phyloP scores from a whole-genome alignment of 2,329 filamentous ascomycete genomes.

The Nannizzia gypsea region DNA sequence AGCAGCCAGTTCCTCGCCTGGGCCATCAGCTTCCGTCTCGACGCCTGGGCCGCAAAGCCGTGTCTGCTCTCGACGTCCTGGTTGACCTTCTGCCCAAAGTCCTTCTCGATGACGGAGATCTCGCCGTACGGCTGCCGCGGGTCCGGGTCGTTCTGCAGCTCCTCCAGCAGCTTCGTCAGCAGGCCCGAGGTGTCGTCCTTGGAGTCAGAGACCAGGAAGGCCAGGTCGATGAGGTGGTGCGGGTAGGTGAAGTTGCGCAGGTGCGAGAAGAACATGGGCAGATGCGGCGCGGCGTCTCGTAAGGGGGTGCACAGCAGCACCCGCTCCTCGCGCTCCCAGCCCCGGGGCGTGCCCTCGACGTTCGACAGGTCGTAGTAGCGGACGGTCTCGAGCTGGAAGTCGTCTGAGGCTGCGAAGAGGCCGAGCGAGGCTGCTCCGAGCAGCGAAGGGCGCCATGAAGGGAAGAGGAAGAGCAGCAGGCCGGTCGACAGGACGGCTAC shows the following conservation, averaged over 20 bases:
- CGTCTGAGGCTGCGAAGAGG: slow-evolving; percentile 53
- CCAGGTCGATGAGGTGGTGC: slow-evolving; percentile 88
- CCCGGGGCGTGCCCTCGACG: slow-evolving; percentile 78
- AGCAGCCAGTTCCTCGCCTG: slow-evolving; percentile 95
- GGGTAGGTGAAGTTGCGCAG: slow-evolving; percentile 94
- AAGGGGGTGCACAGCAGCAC: slow-evolving; percentile 91
- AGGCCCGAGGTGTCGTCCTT: slow-evolving; percentile 78
- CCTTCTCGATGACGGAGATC: slow-evolving; percentile 95
- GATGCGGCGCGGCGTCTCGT: slow-evolving; percentile 79
- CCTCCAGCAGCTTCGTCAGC: slow-evolving; percentile 61
- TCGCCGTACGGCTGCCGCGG: slow-evolving; percentile 79
- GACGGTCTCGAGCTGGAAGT: slow-evolving; percentile 80
- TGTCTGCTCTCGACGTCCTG: slow-evolving; percentile 97
- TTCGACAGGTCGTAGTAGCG: slow-evolving; percentile 93
- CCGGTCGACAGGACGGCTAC: slow-evolving; percentile 46
- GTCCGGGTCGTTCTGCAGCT: slow-evolving; percentile 68
- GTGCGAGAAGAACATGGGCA: slow-evolving; percentile 98
- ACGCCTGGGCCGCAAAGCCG: slow-evolving; percentile 91
- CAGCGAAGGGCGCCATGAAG: slow-evolving; percentile 56
- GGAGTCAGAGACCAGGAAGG: slow-evolving; percentile 93
- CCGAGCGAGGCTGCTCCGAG: slow-evolving; percentile 56
- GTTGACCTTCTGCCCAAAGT: slow-evolving; percentile 95
- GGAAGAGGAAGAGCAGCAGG: slow-evolving; percentile 59
- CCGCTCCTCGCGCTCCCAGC: slow-evolving; percentile 92
- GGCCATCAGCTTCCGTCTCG: slow-evolving; percentile 90